Evolutionary conservation across 805 yeast genomes (phyloP).

Genomic region (Vanderwaltozyma verrucispora): DNA sequence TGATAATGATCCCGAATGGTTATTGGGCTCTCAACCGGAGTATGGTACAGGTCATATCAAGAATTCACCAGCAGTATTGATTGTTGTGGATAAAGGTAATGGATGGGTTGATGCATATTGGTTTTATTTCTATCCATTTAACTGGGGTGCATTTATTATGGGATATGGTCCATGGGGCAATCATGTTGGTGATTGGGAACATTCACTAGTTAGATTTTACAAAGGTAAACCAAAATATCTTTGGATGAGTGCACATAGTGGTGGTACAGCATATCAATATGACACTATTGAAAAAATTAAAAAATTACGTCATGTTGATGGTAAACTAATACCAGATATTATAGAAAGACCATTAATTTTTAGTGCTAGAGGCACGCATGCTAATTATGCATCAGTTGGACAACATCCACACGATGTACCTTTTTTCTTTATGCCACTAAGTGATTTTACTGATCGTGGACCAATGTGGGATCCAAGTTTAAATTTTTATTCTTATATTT

Average conservation of each 20-base stretch:
- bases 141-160: conserved; percentile 94
- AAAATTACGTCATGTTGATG: conserved; percentile 76
- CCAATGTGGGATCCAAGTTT: conserved; percentile 88
- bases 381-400: conserved; percentile 92
- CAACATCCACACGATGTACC: conserved; percentile 95
- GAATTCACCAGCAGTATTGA: conserved; percentile 69
- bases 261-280: conserved; percentile 83
- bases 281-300: conserved; percentile 50
- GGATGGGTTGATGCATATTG: conserved; percentile 94
- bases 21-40: conserved; percentile 72
- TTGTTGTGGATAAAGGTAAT: conserved; percentile 86
- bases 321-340: conserved; percentile 58
- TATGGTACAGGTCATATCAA: conserved; percentile 58
- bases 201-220: conserved; percentile 73
- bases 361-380: conserved; percentile 94
- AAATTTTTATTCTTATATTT: conserved; percentile 66
- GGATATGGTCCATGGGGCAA: conserved; percentile 96
- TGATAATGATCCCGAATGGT: conserved; percentile 67
- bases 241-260: conserved; percentile 98
- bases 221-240: conserved; percentile 71
- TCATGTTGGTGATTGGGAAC: conserved; percentile 99
- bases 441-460: conserved; percentile 93
- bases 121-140: conserved; percentile 93
- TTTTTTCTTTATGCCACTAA: conserved; percentile 58
- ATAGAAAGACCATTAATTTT: conserved; percentile 61